Conservation (phyloP, 306 rosid genomes). For the Morella rubra region DNA sequence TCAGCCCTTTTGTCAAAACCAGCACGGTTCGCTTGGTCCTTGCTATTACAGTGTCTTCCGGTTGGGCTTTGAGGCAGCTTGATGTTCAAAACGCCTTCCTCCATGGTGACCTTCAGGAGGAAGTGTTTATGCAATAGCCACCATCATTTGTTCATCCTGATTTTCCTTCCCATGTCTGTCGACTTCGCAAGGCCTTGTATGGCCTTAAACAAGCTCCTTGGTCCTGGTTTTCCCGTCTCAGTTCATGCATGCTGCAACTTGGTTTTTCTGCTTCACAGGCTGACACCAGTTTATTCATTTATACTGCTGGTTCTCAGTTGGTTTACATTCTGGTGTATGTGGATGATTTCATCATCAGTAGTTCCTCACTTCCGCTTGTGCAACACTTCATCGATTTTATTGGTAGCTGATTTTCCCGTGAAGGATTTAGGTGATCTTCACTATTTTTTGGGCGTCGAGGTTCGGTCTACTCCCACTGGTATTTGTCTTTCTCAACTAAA, state of each 20-base stretch:
- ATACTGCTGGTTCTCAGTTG: no score
- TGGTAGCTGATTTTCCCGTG: background rate
- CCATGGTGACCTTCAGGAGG: background rate
- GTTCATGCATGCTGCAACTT: fast-evolving
- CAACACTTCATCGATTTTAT: background rate
- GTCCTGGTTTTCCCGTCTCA: background rate
- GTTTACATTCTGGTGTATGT: no score
- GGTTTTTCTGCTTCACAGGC: background rate
- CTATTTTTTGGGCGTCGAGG: conserved; percentile 10
- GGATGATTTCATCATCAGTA: background rate
- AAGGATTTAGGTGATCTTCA: background rate
- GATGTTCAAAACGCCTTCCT: no score
- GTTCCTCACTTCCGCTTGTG: background rate
- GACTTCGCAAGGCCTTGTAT: background rate
- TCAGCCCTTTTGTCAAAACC: no score
- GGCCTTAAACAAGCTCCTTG: background rate
- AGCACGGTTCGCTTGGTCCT: no score
- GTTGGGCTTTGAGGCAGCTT: no score
- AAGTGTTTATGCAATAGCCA: background rate
- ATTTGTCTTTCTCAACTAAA: background rate
- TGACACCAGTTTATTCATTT: background rate
- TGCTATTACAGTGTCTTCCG: no score
- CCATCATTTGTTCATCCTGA: background rate
- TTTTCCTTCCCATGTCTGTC: background rate
- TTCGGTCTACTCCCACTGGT: background rate